These are phyloP conservation scores for Isatis lusitanica DNA, from an alignment of 441 rosid species.

Conservation along the genomic window DNA sequence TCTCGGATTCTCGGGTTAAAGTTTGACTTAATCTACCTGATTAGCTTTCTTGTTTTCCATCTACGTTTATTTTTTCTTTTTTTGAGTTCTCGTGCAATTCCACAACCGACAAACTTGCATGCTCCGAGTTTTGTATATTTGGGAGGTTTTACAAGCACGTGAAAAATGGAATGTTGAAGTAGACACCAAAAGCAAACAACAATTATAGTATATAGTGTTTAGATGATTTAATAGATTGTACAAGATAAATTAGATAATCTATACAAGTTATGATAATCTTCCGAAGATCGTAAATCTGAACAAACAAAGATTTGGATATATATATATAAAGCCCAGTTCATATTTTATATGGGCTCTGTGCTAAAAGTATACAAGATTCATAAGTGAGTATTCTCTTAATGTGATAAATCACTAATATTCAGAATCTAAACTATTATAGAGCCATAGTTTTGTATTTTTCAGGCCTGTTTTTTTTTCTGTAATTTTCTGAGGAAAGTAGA, in stretches of 20 bases:
- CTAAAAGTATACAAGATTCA: too few species aligned
- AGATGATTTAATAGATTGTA: not conserved
- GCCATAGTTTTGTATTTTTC: too few species aligned
- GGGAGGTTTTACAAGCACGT: not conserved
- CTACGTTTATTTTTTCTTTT: not conserved
- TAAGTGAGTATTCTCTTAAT: too few species aligned
- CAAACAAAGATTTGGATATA: not conserved
- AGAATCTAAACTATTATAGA: too few species aligned
- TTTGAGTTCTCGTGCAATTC: not conserved
- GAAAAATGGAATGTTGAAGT: not conserved
- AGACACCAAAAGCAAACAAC: not conserved
- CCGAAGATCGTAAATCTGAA: not conserved
- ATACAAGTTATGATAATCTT: not conserved
- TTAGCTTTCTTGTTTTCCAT: not conserved
- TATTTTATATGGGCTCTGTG: too few species aligned
- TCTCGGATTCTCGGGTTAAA: slow-evolving; percentile 12
- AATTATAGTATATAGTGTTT: not conserved
- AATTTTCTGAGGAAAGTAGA: too few species aligned
- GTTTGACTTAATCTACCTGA: slow-evolving; percentile 22
- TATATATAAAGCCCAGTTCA: too few species aligned
- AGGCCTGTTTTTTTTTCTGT: too few species aligned
- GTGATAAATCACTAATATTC: too few species aligned
- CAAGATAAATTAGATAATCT: not conserved
- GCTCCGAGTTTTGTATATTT: not conserved
- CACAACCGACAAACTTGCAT: not conserved